Base-by-base conservation (phyloP, 2,329 filamentous ascomycete genomes). In the Epicoccum sorghinum region DNA sequence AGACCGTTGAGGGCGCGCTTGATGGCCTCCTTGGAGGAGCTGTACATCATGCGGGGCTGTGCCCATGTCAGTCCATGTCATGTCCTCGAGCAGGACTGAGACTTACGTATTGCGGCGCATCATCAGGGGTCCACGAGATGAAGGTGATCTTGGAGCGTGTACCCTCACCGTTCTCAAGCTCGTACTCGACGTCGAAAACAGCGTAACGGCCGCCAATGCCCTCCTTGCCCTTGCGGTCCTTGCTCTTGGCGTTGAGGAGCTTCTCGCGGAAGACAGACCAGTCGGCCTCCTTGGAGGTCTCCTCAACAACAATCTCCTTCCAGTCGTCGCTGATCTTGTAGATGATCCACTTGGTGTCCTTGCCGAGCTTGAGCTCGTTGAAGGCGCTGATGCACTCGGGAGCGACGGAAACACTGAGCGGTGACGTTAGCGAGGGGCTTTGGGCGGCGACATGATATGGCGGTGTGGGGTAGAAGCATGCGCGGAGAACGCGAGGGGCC, bases 1-100 rank as follows among this genome's bases (percentile, higher is more conserved):
- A 93, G 80, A 61, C 89, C 90, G 73, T 85, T 89, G 61, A 95
- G 84, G 45, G 89, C 78, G 77, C 88, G 87, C 85, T 92, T 93
- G 66, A 95, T 84, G 56, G 89, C 88, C 70, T 93, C 89, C 82
- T 93, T 95, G 78, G 90, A 95, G 47, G 90, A 90, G 68, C 90
- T 89, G 83, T 93, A 95, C 77, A 92, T 84, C 90, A 95, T 95
- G 83, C 92, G 92, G 78, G 88, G 83, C 90, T 92, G 65, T 53
- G 7, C 22, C 1, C 9, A n/a, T 3, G 47, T 70, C 38, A 70
- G 63, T 43, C 33, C 4, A 4, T 23, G 22, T 29, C 13, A 13
- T 41, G n/a, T 4, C 18, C 14, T 23, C 8, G 14, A 30, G 24
- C 4, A 6, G 24, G 1, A 13, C 10, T 18, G 9, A 40, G 18